These are phyloP conservation scores for Verticillium albo-atrum DNA, from an alignment of 2,329 filamentous ascomycete species.

Conservation along the genomic window DNA sequence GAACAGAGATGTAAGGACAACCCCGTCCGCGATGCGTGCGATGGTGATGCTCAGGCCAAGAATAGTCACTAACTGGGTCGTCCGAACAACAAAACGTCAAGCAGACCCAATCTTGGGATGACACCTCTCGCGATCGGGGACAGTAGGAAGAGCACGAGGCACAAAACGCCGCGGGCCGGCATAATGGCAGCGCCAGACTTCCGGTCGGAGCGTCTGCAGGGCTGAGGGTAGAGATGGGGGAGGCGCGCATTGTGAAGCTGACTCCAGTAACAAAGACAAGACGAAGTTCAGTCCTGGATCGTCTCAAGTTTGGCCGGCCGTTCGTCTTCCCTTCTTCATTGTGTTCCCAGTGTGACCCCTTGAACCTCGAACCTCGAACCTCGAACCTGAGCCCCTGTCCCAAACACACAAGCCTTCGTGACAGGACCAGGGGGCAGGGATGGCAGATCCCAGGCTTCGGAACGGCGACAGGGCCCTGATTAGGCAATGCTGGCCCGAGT, in stretches of 20 bases:
- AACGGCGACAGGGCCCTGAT: conserved; percentile 21
- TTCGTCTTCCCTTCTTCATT: neutral
- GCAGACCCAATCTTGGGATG: neutral
- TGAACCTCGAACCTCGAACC: neutral
- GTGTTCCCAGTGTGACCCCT: conserved; percentile 4
- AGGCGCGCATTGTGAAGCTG: conserved; percentile 21
- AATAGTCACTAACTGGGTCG: neutral
- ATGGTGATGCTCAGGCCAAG: neutral
- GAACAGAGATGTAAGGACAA: neutral
- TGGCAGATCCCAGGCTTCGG: conserved; percentile 16
- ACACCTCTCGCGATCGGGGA: conserved; percentile 1
- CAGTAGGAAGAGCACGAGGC: neutral
- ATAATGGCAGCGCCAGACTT: neutral
- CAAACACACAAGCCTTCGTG: conserved; percentile 24
- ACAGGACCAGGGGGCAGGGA: conserved; percentile 17
- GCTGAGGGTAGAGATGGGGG: conserved; percentile 4
- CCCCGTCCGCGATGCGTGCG: neutral
- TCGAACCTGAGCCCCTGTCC: conserved; percentile 11
- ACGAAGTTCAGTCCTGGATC: conserved; percentile 18
- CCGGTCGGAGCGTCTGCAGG: conserved; percentile 3
- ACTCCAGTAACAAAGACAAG: neutral
- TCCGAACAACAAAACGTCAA: neutral
- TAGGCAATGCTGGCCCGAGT: conserved; percentile 18
- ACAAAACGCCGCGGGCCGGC: neutral
- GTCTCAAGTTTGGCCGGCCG: conserved; percentile 18